Conservation (phyloP, 768 basidiomycete genomes). For the Boletus sensibilis region DNA sequence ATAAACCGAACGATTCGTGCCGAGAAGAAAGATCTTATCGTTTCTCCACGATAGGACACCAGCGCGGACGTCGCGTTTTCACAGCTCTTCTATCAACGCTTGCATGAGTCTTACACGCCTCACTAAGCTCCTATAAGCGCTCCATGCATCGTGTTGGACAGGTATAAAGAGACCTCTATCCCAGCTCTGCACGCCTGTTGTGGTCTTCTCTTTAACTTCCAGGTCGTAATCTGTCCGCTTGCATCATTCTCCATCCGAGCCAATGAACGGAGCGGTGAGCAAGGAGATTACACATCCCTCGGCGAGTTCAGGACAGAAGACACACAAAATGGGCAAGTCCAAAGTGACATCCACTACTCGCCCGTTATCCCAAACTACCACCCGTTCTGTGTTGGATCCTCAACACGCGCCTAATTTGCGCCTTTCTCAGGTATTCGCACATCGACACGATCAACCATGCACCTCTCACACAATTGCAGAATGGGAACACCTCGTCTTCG, state of each 20-base stretch:
- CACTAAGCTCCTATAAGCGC: background rate
- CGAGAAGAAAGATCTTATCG: background rate
- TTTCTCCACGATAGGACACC: conserved; percentile 1
- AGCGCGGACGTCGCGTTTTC: conserved; percentile 24
- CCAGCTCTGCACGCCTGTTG: background rate
- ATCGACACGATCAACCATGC: background rate
- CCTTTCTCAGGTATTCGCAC: conserved; percentile 15
- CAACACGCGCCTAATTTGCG: conserved; percentile 9
- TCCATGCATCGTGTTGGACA: conserved; percentile 16
- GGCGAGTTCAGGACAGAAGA: conserved; percentile 10
- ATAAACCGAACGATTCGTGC: background rate
- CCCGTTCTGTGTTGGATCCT: conserved; percentile 8
- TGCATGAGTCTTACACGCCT: conserved; percentile 19
- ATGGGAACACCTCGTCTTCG: conserved; percentile 13
- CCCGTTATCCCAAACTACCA: conserved; percentile 3
- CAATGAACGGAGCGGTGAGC: conserved; percentile 12
- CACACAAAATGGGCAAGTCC: conserved; percentile 11
- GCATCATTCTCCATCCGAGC: background rate
- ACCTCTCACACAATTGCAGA: conserved; percentile 20
- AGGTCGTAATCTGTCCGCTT: background rate
- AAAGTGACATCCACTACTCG: conserved; percentile 3
- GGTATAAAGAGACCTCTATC: conserved; percentile 12
- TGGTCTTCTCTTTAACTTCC: background rate
- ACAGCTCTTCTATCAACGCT: background rate
- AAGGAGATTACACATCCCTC: background rate